Conservation (phyloP, 1,139 yeast genomes). For the Kurtzmaniella quercitrusa region DNA sequence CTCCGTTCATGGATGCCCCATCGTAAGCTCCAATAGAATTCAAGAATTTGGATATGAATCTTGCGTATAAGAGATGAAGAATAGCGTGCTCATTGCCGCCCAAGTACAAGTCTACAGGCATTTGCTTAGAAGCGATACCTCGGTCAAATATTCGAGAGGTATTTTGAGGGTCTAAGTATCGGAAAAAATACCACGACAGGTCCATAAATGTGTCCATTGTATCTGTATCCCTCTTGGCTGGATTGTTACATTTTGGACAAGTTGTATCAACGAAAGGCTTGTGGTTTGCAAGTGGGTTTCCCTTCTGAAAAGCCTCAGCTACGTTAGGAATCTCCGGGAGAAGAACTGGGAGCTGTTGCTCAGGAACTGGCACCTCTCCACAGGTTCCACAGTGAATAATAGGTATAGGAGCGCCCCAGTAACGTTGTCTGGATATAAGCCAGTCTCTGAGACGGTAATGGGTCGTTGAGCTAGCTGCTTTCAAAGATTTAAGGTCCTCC, state of each 20-base stretch:
- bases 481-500: slow-evolving; percentile 29
- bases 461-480: slow-evolving; percentile 44
- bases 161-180: slow-evolving; percentile 77
- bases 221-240: slow-evolving; percentile 86
- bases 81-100: slow-evolving; percentile 98
- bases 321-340: slow-evolving; percentile 56
- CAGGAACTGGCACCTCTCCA: slow-evolving; percentile 91
- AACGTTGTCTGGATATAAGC: slow-evolving; percentile 90
- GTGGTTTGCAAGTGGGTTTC: slow-evolving; percentile 64
- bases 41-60: slow-evolving; percentile 80
- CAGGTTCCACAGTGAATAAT: slow-evolving; percentile 80
- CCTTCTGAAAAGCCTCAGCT: slow-evolving; percentile 25
- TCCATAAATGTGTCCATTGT: slow-evolving; percentile 99
- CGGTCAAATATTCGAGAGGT: slow-evolving; percentile 44
- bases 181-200: slow-evolving; percentile 92
- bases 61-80: slow-evolving; percentile 76
- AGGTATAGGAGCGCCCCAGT: slow-evolving; percentile 99
- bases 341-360: slow-evolving; percentile 72
- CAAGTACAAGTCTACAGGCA: slow-evolving; percentile 87
- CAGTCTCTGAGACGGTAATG: slow-evolving; percentile 81
- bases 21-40: slow-evolving; percentile 55
- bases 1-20: slow-evolving; percentile 47
- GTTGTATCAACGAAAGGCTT: slow-evolving; percentile 66
- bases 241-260: slow-evolving; percentile 76
- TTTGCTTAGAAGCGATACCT: slow-evolving; percentile 45